Evolutionary conservation across 352 stramenopile species (phyloP).

Genomic region (Phytophthora agathidicida): DNA sequence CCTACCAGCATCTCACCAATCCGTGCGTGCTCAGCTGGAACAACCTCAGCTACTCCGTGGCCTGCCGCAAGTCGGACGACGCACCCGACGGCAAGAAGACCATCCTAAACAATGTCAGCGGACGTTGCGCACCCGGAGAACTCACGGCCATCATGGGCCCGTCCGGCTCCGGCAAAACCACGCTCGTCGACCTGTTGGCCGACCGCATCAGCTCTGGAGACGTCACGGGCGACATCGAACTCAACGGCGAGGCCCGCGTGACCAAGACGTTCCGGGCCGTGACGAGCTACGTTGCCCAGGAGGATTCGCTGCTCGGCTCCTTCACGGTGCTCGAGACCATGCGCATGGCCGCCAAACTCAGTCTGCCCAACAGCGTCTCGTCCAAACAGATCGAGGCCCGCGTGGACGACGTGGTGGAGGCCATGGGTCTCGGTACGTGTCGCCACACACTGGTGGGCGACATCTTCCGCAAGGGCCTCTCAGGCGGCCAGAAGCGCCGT

Average conservation of each 20-base stretch:
- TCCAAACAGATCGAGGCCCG: slow-evolving; percentile 31
- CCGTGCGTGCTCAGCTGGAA: slow-evolving; percentile 52
- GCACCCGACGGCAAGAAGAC: slow-evolving; percentile 20
- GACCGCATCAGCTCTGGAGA: slow-evolving; percentile 57
- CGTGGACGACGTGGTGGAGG: slow-evolving; percentile 39
- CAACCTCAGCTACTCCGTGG: slow-evolving; percentile 47
- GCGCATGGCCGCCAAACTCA: slow-evolving; percentile 61
- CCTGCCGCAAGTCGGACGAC: slow-evolving; percentile 2
- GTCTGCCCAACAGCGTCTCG: slow-evolving; percentile 44
- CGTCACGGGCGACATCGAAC: slow-evolving; percentile 49
- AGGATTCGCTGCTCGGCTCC: slow-evolving; percentile 65
- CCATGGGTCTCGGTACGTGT: slow-evolving; percentile 45
- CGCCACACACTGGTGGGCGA: slow-evolving; percentile 61
- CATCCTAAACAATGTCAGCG: no score
- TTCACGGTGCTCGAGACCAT: slow-evolving; percentile 79
- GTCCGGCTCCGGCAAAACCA: slow-evolving; percentile 67
- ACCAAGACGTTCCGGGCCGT: slow-evolving; percentile 48
- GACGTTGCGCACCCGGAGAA: slow-evolving; percentile 52
- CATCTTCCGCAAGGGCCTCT: no score
- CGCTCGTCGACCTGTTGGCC: slow-evolving; percentile 65
- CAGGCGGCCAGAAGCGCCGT: no score
- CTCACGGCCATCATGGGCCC: slow-evolving; percentile 74
- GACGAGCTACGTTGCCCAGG: slow-evolving; percentile 71
- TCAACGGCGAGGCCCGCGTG: slow-evolving; percentile 51
- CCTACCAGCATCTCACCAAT: slow-evolving; percentile 15